Evolutionary conservation across 768 basidiomycete species (phyloP), one percentile per base, ranked within the genome.

Genomic region (Rhizopogon vinicolor): DNA sequence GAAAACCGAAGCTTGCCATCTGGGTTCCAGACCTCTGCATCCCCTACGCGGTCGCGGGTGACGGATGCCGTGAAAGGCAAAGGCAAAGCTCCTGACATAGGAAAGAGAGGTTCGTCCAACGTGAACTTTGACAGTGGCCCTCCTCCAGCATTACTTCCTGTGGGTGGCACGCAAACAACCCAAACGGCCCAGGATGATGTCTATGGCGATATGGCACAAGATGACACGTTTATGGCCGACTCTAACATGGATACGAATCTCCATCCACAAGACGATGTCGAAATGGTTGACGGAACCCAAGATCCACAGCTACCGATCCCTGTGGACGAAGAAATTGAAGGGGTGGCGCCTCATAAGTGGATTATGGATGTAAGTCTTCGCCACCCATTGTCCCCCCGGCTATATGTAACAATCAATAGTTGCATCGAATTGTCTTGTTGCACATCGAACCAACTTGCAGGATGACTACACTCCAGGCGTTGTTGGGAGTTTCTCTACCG

Each of bases 341-440:
- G 65, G 8, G 58, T 75, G n/a, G 71, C 74, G 41, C 72, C 72
- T 48, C 70, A 78, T 12, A 79, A 82, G 57, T 81, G 81, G 81
- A 78, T 74, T 55, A 72, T 74, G 16, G 79, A 85, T 75, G 87
- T 89, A 64, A 19, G 70, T 66, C 7, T 60, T 37, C 18, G 41
- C 9, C 9, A 29, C 14, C 29, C 22, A 49, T 51, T 40, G 41
- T 22, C 16, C 25, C 40, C 56, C 39, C 40, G 45, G 22, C 40
- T 29, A 29, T 33, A 46, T 45, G 50, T 61, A 39, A 62, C 16
- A 16, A 52, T 10, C 22, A 12, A 39, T 42, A 90, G 88, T 68
- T 89, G 45, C 81, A 79, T 58, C 75, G 79, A 41, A 74, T 86
- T 29, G 66, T 89, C n/a, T 62, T 89, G 52, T 81, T 79, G 0